phyloP scores from a whole-genome alignment of 495 filamentous ascomycete species.

The Tuber borchii region DNA sequence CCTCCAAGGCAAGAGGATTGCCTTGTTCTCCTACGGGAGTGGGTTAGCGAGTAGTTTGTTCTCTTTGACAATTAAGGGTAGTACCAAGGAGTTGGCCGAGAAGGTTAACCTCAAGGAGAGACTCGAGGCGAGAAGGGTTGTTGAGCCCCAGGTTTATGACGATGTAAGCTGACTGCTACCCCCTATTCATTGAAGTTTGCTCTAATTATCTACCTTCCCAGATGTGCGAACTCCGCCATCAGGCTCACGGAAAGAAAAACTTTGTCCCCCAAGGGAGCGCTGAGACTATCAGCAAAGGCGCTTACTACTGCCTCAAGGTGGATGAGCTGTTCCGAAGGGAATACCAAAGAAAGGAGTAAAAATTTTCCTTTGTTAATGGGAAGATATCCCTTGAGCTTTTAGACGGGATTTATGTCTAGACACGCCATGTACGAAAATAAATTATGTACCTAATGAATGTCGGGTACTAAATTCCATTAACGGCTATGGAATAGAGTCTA shows the following conservation, averaged over 20 bases:
- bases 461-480: background rate
- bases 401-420: background rate
- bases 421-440: background rate
- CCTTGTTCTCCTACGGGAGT: constrained; percentile 89
- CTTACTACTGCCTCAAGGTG: constrained; percentile 83
- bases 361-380: constrained; percentile 27
- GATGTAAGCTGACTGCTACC: constrained; percentile 51
- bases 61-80: constrained; percentile 74
- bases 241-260: constrained; percentile 88
- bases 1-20: constrained; percentile 78
- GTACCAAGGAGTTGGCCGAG: constrained; percentile 66
- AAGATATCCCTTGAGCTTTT: background rate
- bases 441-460: background rate
- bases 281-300: constrained; percentile 69
- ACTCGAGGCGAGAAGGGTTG: constrained; percentile 61
- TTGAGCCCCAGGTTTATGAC: constrained; percentile 81
- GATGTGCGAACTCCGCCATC: constrained; percentile 91
- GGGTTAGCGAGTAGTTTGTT: constrained; percentile 87
- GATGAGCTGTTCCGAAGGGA: constrained; percentile 93
- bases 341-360: constrained; percentile 79
- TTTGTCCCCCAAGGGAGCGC: constrained; percentile 70
- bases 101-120: constrained; percentile 73
- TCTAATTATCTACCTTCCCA: constrained; percentile 43
- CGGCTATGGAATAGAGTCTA: background rate
- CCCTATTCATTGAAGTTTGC: constrained; percentile 1